Percentiles rank a stretch among this genome's conserved stretches.
phyloP scores from a whole-genome alignment of 2,329 filamentous ascomycete species.

The Fusarium graminum region DNA sequence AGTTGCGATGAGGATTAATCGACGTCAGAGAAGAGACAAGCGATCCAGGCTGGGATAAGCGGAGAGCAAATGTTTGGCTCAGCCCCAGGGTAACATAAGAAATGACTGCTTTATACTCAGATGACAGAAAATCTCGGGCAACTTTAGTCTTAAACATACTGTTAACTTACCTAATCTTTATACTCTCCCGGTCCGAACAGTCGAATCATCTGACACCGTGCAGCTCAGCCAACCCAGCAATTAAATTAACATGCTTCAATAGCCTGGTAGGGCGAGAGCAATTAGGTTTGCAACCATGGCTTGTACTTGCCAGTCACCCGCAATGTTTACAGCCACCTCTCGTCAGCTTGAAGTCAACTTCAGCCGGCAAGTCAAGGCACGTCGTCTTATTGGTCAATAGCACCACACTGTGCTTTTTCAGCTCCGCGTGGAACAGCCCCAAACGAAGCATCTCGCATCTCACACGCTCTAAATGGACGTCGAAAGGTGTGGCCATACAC shows the following conservation, averaged over 20 bases:
- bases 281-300: constrained; percentile 28
- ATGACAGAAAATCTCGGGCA: no score
- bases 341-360: constrained; percentile 44
- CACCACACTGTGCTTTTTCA: constrained; percentile 33
- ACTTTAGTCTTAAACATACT: no score
- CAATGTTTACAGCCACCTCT: constrained; percentile 31
- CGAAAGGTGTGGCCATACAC: constrained; percentile 39
- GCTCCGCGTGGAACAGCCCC: neutral
- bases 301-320: constrained; percentile 15
- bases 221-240: constrained; percentile 19
- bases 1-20: neutral
- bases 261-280: constrained; percentile 1
- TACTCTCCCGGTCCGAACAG: no score
- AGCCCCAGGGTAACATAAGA: neutral
- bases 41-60: neutral
- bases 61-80: constrained; percentile 1
- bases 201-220: neutral
- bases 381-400: constrained; percentile 19
- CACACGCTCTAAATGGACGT: constrained; percentile 11
- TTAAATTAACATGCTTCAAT: constrained; percentile 9
- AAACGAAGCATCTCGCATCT: constrained; percentile 9
- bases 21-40: neutral
- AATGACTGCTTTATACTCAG: no score
- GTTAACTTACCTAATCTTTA: no score
- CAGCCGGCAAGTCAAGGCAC: constrained; percentile 27